Percentiles rank a stretch among this genome's conserved stretches.
Conservation (phyloP, 306 rosid species). For the Gastrolobium villosum region DNA sequence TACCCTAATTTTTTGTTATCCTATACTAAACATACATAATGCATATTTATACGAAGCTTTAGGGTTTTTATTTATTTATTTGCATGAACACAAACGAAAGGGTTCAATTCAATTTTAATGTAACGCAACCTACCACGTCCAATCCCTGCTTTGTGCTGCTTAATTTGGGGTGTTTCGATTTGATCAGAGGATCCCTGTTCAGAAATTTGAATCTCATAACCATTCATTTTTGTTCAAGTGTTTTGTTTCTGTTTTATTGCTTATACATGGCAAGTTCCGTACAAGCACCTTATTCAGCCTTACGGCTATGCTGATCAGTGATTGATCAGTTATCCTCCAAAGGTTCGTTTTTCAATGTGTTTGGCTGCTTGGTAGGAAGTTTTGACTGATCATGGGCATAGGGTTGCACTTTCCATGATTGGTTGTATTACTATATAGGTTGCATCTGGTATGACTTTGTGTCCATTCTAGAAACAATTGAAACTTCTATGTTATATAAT, state of each 20-base stretch:
- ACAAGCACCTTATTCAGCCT: not conserved
- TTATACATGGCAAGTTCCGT: not conserved
- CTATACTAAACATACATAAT: not conserved
- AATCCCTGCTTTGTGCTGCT: not conserved
- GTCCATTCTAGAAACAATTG: not conserved
- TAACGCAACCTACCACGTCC: not conserved
- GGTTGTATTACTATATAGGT: not conserved
- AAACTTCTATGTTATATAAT: not conserved
- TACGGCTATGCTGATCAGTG: not conserved
- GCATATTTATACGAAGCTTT: not conserved
- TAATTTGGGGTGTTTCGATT: not conserved
- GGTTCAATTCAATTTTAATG: slow-evolving; percentile 11
- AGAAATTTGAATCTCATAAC: not conserved
- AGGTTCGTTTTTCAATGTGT: slow-evolving; percentile 11
- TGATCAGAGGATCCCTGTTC: not conserved
- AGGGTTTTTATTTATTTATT: not conserved
- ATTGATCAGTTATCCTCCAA: not conserved
- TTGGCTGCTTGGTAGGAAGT: not conserved
- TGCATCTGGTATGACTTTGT: slow-evolving; percentile 1
- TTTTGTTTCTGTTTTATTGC: not conserved
- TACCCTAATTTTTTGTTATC: not conserved
- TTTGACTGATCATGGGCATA: not conserved
- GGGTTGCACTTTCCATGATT: not conserved
- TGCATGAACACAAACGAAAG: not conserved
- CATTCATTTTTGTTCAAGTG: not conserved